Conservation (phyloP, 2,329 filamentous ascomycete genomes). For the Verticillium dahliae region DNA sequence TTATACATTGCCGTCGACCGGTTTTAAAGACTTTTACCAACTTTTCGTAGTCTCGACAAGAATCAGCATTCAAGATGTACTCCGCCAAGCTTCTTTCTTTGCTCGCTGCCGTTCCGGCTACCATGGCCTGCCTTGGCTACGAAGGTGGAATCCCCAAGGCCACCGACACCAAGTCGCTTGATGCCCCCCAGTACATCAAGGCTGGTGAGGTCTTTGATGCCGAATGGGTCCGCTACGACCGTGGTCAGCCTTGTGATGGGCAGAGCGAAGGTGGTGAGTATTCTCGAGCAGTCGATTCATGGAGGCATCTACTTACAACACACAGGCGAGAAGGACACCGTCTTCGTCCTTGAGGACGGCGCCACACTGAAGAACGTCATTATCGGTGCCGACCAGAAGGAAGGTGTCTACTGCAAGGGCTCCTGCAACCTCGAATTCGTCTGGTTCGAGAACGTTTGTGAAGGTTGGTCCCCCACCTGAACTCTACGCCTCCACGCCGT, state of each 20-base stretch:
- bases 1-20: conserved; percentile 1
- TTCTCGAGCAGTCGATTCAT: background rate
- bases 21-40: background rate
- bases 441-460: conserved; percentile 40
- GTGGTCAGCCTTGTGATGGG: conserved; percentile 32
- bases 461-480: conserved; percentile 27
- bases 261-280: conserved; percentile 31
- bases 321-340: conserved; percentile 22
- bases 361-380: conserved; percentile 37
- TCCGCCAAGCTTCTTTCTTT: conserved; percentile 4
- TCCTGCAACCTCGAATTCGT: conserved; percentile 32
- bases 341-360: conserved; percentile 32
- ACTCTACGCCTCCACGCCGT: background rate
- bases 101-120: conserved; percentile 17
- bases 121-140: conserved; percentile 22
- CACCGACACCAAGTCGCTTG: conserved; percentile 12
- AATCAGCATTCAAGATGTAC: background rate
- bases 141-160: conserved; percentile 21
- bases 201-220: conserved; percentile 10
- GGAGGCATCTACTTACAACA: background rate
- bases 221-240: conserved; percentile 22
- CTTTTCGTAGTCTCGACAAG: background rate
- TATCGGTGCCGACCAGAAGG: conserved; percentile 34
- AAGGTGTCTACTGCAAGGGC: conserved; percentile 39
- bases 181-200: conserved; percentile 1